These are phyloP conservation scores for Conoideocrella luteorostrata DNA, from an alignment of 2,329 filamentous ascomycete genomes.

Conservation along the genomic window DNA sequence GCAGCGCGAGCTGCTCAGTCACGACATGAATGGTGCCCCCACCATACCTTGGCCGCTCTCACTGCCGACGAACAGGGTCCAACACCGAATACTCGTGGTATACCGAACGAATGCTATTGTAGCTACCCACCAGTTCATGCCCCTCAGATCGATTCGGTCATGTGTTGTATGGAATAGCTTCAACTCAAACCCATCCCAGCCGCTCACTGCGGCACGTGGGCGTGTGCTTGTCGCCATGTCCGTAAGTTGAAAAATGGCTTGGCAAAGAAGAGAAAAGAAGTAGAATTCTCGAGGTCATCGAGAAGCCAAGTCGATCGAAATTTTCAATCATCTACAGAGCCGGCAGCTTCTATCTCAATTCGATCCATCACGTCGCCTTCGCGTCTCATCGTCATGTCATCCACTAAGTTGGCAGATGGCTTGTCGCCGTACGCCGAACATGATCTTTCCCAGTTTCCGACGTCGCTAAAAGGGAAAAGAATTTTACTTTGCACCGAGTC, in stretches of 20 bases:
- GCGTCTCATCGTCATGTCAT: constrained; percentile 8
- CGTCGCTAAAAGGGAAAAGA: constrained; percentile 49
- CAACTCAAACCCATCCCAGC: background rate
- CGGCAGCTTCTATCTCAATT: background rate
- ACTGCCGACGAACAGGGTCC: constrained; percentile 23
- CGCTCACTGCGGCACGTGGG: constrained; percentile 18
- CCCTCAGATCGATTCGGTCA: constrained; percentile 11
- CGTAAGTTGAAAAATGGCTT: too few species aligned
- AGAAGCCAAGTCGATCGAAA: too few species aligned
- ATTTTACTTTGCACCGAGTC: constrained; percentile 65
- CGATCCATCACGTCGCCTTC: background rate
- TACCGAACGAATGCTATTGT: constrained; percentile 16
- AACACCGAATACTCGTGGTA: constrained; percentile 24
- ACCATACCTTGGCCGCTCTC: constrained; percentile 15
- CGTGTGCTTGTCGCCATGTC: background rate
- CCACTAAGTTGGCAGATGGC: constrained; percentile 6
- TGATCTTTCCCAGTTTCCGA: constrained; percentile 39
- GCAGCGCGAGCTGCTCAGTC: too few species aligned
- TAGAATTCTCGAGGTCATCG: too few species aligned
- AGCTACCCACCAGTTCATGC: constrained; percentile 11
- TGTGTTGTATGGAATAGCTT: constrained; percentile 10
- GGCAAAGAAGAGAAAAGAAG: too few species aligned
- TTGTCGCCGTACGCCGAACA: constrained; percentile 20
- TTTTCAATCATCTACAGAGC: background rate
- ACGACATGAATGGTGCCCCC: too few species aligned